These are phyloP conservation scores for Aciculosporium take DNA, from an alignment of 2,329 filamentous ascomycete genomes.

Conservation along the genomic window DNA sequence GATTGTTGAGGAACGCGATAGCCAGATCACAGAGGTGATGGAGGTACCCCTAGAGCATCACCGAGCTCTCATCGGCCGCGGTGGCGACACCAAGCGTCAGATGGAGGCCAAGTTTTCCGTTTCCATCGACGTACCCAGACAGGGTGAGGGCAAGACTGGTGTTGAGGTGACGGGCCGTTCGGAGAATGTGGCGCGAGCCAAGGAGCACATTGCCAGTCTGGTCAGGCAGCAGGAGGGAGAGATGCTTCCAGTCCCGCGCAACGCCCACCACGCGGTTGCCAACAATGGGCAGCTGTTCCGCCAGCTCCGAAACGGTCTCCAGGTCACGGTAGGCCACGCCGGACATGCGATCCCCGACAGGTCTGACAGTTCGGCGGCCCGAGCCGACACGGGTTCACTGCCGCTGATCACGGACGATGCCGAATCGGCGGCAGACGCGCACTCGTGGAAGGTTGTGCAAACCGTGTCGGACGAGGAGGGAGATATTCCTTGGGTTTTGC, in stretches of 20 bases:
- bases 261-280: constrained; percentile 69
- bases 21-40: constrained; percentile 61
- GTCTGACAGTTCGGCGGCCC: constrained; percentile 37
- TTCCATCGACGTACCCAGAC: constrained; percentile 78
- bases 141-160: constrained; percentile 68
- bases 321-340: constrained; percentile 83
- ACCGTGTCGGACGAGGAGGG: constrained; percentile 45
- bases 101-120: constrained; percentile 80
- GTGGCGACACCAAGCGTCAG: constrained; percentile 72
- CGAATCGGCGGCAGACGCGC: constrained; percentile 45
- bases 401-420: constrained; percentile 90
- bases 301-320: constrained; percentile 68
- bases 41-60: constrained; percentile 87
- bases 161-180: constrained; percentile 76
- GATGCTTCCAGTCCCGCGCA: constrained; percentile 69
- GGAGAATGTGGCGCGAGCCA: constrained; percentile 68
- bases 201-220: constrained; percentile 65
- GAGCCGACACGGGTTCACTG: constrained; percentile 47
- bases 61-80: constrained; percentile 76
- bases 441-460: constrained; percentile 76
- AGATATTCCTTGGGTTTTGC: constrained; percentile 80
- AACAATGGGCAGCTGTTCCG: constrained; percentile 94
- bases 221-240: constrained; percentile 80
- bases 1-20: constrained; percentile 72
- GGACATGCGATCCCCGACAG: constrained; percentile 64